A percentile compares a stretch with the other conserved stretches of the same genome.
Evolutionary conservation across 1,139 yeast genomes (phyloP).

Genomic region (Suhomyces atakaporum): DNA sequence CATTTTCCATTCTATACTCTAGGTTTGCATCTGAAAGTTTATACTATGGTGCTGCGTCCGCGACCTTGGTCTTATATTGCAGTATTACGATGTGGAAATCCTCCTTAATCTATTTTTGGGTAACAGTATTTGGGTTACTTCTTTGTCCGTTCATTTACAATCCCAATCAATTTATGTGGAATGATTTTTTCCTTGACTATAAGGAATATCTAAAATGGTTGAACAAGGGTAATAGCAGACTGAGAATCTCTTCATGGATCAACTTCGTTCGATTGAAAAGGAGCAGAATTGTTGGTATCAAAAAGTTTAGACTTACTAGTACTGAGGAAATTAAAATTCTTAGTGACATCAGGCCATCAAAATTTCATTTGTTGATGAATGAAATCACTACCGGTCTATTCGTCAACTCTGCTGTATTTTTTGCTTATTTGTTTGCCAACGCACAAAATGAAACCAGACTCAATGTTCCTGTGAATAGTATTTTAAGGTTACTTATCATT

Average conservation of each 20-base stretch:
- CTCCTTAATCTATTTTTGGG: constrained; percentile 98
- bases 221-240: constrained; percentile 96
- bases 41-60: constrained; percentile 91
- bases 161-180: constrained; percentile 99
- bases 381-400: constrained; percentile 33
- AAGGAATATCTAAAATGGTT: constrained; percentile 98
- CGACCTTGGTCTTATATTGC: constrained; percentile 87
- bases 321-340: constrained; percentile 27
- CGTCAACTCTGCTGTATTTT: constrained; percentile 29
- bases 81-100: constrained; percentile 97
- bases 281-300: constrained; percentile 48
- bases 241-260: constrained; percentile 99
- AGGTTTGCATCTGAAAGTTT: constrained; percentile 97
- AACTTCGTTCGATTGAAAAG: constrained; percentile 83
- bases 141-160: constrained; percentile 94
- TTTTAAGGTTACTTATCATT: constrained; percentile 44
- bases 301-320: constrained; percentile 26
- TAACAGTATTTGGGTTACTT: constrained; percentile 84
- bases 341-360: constrained; percentile 42
- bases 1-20: constrained; percentile 90
- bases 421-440: constrained; percentile 49
- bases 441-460: constrained; percentile 40
- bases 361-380: constrained; percentile 33
- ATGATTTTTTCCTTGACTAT: constrained; percentile 97
- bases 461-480: constrained; percentile 31